A percentile compares a stretch with the other conserved stretches of the same genome.
Evolutionary conservation across 768 basidiomycete species (phyloP).

Genomic region (Russula virescens): DNA sequence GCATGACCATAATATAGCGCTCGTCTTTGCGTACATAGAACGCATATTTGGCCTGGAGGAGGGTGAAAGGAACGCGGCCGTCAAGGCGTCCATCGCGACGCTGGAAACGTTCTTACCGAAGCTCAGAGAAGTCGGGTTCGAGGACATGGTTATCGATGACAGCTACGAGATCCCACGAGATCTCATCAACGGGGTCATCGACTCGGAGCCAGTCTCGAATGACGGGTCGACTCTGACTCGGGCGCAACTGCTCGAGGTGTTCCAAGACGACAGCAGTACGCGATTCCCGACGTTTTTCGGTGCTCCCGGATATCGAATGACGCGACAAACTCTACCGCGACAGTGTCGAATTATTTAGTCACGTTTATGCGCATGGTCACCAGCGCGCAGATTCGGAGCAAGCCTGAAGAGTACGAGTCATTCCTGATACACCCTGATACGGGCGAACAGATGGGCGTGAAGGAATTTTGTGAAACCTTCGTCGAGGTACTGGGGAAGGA

Average conservation of each 20-base stretch:
- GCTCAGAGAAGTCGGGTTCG: constrained; percentile 56
- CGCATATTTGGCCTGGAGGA: constrained; percentile 51
- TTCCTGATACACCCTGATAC: constrained; percentile 79
- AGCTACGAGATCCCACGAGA: constrained; percentile 60
- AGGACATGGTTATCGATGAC: constrained; percentile 64
- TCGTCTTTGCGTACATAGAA: constrained; percentile 78
- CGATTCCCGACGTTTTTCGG: constrained; percentile 29
- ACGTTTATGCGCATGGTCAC: constrained; percentile 79
- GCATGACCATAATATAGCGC: constrained; percentile 41
- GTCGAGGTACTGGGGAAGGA: constrained; percentile 77
- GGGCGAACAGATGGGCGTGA: constrained; percentile 47
- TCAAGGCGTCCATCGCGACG: constrained; percentile 45
- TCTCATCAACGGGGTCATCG: constrained; percentile 43
- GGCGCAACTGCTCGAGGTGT: constrained; percentile 41
- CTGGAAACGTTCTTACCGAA: constrained; percentile 45
- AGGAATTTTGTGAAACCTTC: constrained; percentile 67
- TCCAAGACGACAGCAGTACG: constrained; percentile 37
- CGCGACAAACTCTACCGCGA: too few relatives aligned
- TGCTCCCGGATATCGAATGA: not conserved
- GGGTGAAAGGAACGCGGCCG: constrained; percentile 35
- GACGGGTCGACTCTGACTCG: constrained; percentile 33
- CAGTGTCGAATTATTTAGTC: constrained; percentile 69
- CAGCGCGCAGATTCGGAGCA: constrained; percentile 70
- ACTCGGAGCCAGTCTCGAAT: constrained; percentile 28
- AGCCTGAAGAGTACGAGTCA: constrained; percentile 53